Percentiles rank a stretch among this genome's conserved stretches.
Conservation (phyloP, 768 basidiomycete genomes). For the Suillus weaverae region DNA sequence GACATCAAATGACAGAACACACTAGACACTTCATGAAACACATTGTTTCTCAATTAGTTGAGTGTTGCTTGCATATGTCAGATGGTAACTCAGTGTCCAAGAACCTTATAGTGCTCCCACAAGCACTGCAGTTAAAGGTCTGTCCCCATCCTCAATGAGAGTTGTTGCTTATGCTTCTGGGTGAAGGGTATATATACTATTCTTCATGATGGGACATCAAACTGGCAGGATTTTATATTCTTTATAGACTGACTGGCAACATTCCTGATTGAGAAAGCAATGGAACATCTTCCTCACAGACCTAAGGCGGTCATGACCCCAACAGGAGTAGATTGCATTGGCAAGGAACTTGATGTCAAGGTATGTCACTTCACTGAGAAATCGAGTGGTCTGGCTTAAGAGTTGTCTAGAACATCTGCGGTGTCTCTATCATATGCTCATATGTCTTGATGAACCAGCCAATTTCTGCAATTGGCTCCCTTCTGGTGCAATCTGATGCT, state of each 20-base stretch:
- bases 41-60: slow-evolving; percentile 55
- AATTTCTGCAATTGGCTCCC: slow-evolving; percentile 59
- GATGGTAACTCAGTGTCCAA: slow-evolving; percentile 45
- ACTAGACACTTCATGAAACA: slow-evolving; percentile 69
- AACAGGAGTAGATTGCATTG: slow-evolving; percentile 50
- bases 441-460: slow-evolving; percentile 38
- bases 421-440: slow-evolving; percentile 88
- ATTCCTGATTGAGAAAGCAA: slow-evolving; percentile 78
- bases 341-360: slow-evolving; percentile 61
- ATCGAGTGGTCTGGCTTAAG: background rate
- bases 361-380: slow-evolving; percentile 35
- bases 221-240: slow-evolving; percentile 88
- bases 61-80: slow-evolving; percentile 34
- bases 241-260: slow-evolving; percentile 87
- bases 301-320: slow-evolving; percentile 68
- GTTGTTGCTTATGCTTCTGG: background rate
- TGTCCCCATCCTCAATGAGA: slow-evolving; percentile 10
- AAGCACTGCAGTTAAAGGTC: slow-evolving; percentile 82
- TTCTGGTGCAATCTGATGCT: slow-evolving; percentile 88
- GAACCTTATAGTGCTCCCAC: slow-evolving; percentile 65
- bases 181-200: slow-evolving; percentile 86
- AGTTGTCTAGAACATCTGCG: slow-evolving; percentile 65
- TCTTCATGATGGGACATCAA: slow-evolving; percentile 68
- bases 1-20: slow-evolving; percentile 79
- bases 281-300: slow-evolving; percentile 77